Base-by-base conservation (phyloP, 1,139 yeast genomes). In the Magnusiomyces magnusii region DNA sequence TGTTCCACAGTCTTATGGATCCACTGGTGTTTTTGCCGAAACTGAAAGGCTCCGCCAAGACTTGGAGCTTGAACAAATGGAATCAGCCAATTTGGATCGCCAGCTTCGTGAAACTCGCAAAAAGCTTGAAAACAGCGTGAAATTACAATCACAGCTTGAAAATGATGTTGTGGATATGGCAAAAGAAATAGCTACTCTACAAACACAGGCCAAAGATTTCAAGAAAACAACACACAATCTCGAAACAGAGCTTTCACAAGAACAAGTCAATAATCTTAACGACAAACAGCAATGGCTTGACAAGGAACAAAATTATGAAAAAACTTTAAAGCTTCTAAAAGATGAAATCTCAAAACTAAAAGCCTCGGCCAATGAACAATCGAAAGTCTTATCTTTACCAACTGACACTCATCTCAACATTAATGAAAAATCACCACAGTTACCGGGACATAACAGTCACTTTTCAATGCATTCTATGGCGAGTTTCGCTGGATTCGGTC, bases 201-300 rank as follows among this genome's bases (percentile, higher is more conserved):
- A 63, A 27, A 55, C 55, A 25, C 68, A 70, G 61, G 59, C 65
- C 39, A 66, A 66, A 56, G 66, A 62, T 1, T 57, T 63, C 44
- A 64, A 65, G 54, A 61, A 61, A 27, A 57, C 65, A 53, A 66
- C 63, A 55, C 69, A 65, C 28, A 65, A 62, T 47, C 61, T 65
- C 34, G 69, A 68, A 54, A 57, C 61, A 23, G 69, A 66, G 34
- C 52, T 67, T 17, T 63, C 67, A 5, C 63, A 65, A 58, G 69
- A 65, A 56, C 67, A 70, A 31, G 67, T 68, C 63, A 69, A 66
- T 50, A 65, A 68, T 56, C 67, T 72, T 51, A 71, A 73, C 56
- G 70, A 69, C 56, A 73, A 73, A 59, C 66, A 68, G 49, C 65
- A 61, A 51, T 72, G 73, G 71, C 63, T 71, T 23, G 72, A 71